Percentiles rank a stretch among this genome's conserved stretches.
Conservation (phyloP, 2,329 filamentous ascomycete genomes). For the Paraphoma chrysanthemicola region DNA sequence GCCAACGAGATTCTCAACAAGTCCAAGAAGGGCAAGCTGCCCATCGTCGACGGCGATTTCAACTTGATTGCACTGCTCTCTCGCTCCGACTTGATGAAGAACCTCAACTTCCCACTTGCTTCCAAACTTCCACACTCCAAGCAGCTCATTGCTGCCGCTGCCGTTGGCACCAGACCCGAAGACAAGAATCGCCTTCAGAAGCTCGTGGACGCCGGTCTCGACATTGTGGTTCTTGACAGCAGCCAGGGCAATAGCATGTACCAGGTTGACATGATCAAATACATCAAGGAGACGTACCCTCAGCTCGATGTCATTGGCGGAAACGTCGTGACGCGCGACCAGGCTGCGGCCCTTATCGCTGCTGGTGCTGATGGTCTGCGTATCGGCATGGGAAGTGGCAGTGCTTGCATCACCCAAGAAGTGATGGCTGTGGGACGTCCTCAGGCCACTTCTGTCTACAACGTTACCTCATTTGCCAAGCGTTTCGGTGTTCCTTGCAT, state of each 20-base stretch:
- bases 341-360: slow-evolving; percentile 89
- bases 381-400: slow-evolving; percentile 98
- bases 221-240: slow-evolving; percentile 94
- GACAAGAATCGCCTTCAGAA: slow-evolving; percentile 87
- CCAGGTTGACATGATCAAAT: slow-evolving; percentile 98
- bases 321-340: slow-evolving; percentile 97
- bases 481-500: slow-evolving; percentile 97
- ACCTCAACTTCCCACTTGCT: slow-evolving; percentile 93
- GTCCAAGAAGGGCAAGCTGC: slow-evolving; percentile 98
- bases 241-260: slow-evolving; percentile 99
- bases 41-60: slow-evolving; percentile 82
- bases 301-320: slow-evolving; percentile 93
- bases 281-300: slow-evolving; percentile 86
- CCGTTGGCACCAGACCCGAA: slow-evolving; percentile 92
- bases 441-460: slow-evolving; percentile 91
- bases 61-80: slow-evolving; percentile 68
- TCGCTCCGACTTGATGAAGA: slow-evolving; percentile 93
- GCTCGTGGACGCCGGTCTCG: slow-evolving; percentile 91
- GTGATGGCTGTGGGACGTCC: slow-evolving; percentile 99
- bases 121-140: slow-evolving; percentile 97
- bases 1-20: slow-evolving; percentile 92
- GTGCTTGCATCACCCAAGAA: slow-evolving; percentile 98
- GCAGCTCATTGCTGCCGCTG: slow-evolving; percentile 93
- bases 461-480: slow-evolving; percentile 86
- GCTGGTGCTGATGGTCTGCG: slow-evolving; percentile 95